Evolutionary conservation across 129 eudicot genomes (phyloP), one percentile per base, ranked within the genome.

Genomic region (Escallonia herrerae): DNA sequence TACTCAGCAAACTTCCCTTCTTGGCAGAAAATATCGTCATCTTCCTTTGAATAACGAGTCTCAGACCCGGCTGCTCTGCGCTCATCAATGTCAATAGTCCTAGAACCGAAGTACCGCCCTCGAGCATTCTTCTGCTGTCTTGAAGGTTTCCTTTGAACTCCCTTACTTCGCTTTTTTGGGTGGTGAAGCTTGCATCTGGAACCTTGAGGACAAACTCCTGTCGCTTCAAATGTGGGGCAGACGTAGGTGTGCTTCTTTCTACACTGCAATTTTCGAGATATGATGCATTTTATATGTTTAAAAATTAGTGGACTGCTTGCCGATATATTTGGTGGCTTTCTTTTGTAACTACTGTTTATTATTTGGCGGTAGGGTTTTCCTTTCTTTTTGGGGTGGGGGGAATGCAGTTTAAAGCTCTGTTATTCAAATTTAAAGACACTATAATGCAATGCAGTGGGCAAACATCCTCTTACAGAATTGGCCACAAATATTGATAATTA

Each of bases 231-330:
- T 51, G 15, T 81, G 49, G 98, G 98, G 72, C 96, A 93, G 62
- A 84, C 88, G 68, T 88, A 88, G 42, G 95, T 88, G 81, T 93
- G 98, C 87, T 93, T 93, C 91, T 88, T 93, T 83, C 76, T 96
- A 75, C 98, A 93, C 98, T 93, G 98, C 95, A 88, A 80, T 77
- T 83, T 56, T 62, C 66, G 79, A 75, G 77, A 84, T 68, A 68
- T 64, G 70, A 85, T 81, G 86, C 82, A 60, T 81, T 81, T 79
- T 77, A 77, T 89, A 74, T 60, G 78, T 55, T 72, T 78, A 43
- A 74, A 65, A 68, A 65, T 76, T 58, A 39, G 90, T 85, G 85
- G 60, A 78, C 72, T 79, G 33, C 33, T 22, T 22, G 33, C 33
- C 33, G 33, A 22, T 22, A 22, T 22, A 22, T 22, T 22, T 22